Conservation (phyloP, 2,329 filamentous ascomycete genomes). For the Arthrinium puccinioides region DNA sequence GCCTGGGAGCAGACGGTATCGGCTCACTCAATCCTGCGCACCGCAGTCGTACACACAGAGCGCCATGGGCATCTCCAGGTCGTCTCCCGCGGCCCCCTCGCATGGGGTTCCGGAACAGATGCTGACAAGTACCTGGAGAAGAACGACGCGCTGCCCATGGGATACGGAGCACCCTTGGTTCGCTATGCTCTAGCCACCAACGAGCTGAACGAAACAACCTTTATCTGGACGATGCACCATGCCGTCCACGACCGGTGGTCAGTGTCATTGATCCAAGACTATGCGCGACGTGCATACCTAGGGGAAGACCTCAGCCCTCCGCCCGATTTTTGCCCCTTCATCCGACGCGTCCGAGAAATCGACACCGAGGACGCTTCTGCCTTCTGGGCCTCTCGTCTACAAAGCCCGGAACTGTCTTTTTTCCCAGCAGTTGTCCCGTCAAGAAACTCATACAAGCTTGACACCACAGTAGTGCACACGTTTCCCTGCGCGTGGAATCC, state of each 20-base stretch:
- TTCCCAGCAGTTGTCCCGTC: background rate
- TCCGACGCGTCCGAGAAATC: background rate
- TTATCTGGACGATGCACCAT: background rate
- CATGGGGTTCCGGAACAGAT: background rate
- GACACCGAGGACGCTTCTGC: background rate
- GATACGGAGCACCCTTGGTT: background rate
- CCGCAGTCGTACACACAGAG: background rate
- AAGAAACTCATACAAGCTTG: background rate
- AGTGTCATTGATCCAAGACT: background rate
- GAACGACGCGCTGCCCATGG: background rate
- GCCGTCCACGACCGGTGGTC: slow-evolving; percentile 1
- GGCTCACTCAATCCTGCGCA: background rate
- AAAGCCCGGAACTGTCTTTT: background rate
- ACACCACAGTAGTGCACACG: background rate
- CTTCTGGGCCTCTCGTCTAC: background rate
- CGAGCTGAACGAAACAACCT: background rate
- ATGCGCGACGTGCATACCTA: too few relatives aligned
- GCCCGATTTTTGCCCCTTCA: background rate
- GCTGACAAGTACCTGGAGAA: background rate
- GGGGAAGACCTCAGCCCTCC: too few relatives aligned
- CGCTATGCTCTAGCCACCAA: background rate
- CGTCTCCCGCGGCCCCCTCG: background rate
- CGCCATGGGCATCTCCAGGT: slow-evolving; percentile 1
- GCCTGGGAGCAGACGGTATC: background rate
- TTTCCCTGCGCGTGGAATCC: background rate